These are phyloP conservation scores for Colletotrichum coccodes DNA, from an alignment of 2,329 filamentous ascomycete genomes.

Conservation along the genomic window DNA sequence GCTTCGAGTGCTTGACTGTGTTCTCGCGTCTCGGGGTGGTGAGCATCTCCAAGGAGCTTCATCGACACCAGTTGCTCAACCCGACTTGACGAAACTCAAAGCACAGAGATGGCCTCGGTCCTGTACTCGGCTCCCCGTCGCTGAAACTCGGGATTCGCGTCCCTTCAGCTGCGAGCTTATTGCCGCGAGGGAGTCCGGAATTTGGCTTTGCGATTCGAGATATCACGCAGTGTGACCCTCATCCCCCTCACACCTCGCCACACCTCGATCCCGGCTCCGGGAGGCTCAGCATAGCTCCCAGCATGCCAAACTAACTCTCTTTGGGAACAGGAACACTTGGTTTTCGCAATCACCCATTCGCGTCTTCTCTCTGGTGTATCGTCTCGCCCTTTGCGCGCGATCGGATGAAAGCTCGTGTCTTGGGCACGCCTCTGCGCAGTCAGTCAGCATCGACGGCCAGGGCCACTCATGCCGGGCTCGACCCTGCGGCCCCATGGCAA, in stretches of 20 bases:
- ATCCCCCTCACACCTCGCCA: not conserved
- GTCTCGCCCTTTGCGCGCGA: not conserved
- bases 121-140: not conserved
- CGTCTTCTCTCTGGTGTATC: not conserved
- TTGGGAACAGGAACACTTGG: not conserved
- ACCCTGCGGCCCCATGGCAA: slow-evolving; percentile 13
- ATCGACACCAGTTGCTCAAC: not conserved
- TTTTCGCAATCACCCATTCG: slow-evolving; percentile 11
- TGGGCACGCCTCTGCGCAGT: slow-evolving; percentile 3
- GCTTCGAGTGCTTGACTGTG: slow-evolving; percentile 2
- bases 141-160: slow-evolving; percentile 1
- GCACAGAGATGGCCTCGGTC: not conserved
- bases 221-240: not conserved
- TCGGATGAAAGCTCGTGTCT: slow-evolving; percentile 2
- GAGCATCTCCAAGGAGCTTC: not conserved
- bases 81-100: slow-evolving; percentile 12
- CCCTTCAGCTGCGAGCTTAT: not conserved
- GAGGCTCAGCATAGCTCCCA: not conserved
- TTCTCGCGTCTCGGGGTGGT: not conserved
- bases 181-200: too few relatives aligned
- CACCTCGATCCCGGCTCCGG: not conserved
- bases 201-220: not conserved
- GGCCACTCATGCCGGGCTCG: not conserved
- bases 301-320: not conserved
- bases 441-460: slow-evolving; percentile 20